Evolutionary conservation across 768 basidiomycete genomes (phyloP), one percentile per base, ranked within the genome.

Genomic region (Fibroporia radiculosa): DNA sequence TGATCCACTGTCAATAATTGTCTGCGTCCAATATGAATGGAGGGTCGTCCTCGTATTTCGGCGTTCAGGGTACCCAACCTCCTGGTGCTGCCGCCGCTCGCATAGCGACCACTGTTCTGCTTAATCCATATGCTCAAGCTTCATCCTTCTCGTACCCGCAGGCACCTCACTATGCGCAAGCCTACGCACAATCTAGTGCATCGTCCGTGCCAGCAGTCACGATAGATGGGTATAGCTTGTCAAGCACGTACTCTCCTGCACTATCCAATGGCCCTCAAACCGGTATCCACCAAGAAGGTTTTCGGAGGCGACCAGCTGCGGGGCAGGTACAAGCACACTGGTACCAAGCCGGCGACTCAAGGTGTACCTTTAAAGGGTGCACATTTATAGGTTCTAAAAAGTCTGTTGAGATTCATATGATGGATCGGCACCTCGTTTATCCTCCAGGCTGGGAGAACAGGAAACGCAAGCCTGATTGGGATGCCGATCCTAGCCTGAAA

Each of bases 371-470:
- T 53, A 68, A 64, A 33, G 71, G 71, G n/a, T 93, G 89, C 59
- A 53, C 60, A 5, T 93, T 87, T 54, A 66, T 66, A 29, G 88
- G 84, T 26, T 82, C 86, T 3, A 65, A 68, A 31, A 85, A 86
- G 58, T 66, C 77, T 20, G 75, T 90, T 13, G 83, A 90, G 60
- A 71, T 68, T 23, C 90, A 93, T 56, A 83, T 80, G 79, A 91
- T 90, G 88, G 89, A 91, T 54, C 73, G 88, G n/a, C 89, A 92
- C 61, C 70, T 92, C 33, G 78, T 91, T 37, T 89, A 78, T 51
- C 89, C 90, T 19, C 72, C 75, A 34, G 82, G 79, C 18, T 88
- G 83, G 80, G 68, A 81, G 23, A 69, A 74, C 36, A 61, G 62
- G 51, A 73, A 70, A 50, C 71, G 72, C 44, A 75, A 68, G 56